These are phyloP conservation scores for Pseudoperonospora humuli DNA, from an alignment of 352 stramenopile genomes.

Conservation along the genomic window DNA sequence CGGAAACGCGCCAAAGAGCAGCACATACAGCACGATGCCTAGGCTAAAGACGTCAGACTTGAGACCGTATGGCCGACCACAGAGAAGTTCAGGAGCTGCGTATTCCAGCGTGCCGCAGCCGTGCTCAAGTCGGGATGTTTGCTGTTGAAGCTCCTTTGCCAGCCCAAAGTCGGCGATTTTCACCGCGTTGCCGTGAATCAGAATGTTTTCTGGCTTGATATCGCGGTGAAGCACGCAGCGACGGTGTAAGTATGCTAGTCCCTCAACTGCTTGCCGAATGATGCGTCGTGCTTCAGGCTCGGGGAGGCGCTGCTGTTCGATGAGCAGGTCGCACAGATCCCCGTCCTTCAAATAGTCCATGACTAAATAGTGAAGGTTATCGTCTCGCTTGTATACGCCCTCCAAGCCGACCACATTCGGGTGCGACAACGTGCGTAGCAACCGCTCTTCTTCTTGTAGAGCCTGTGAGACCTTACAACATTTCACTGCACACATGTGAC, in stretches of 20 bases:
- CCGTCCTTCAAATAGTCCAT: constrained; percentile 78
- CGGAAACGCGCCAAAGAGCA: constrained; percentile 71
- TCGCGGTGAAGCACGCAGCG: constrained; percentile 64
- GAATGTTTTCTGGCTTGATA: constrained; percentile 79
- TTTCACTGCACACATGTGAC: constrained; percentile 59
- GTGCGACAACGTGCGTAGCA: constrained; percentile 53
- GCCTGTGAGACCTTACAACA: constrained; percentile 61
- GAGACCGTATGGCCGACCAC: constrained; percentile 55
- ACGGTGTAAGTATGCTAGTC: constrained; percentile 54
- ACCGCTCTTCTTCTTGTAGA: constrained; percentile 60
- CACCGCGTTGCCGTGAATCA: constrained; percentile 57
- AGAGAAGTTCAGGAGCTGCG: constrained; percentile 61
- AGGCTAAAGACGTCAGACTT: constrained; percentile 78
- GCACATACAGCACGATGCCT: constrained; percentile 71
- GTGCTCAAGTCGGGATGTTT: constrained; percentile 41
- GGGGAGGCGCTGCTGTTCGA: constrained; percentile 48
- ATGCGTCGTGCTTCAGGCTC: constrained; percentile 50
- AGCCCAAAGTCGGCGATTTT: constrained; percentile 79
- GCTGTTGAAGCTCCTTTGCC: constrained; percentile 48
- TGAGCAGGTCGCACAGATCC: constrained; percentile 68
- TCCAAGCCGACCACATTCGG: constrained; percentile 64
- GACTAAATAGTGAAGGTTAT: constrained; percentile 69
- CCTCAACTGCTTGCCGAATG: constrained; percentile 51
- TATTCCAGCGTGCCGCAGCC: constrained; percentile 78
- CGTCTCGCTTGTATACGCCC: constrained; percentile 57